Conservation (phyloP, 164 flowering plant species). For the Vitis cinerea region DNA sequence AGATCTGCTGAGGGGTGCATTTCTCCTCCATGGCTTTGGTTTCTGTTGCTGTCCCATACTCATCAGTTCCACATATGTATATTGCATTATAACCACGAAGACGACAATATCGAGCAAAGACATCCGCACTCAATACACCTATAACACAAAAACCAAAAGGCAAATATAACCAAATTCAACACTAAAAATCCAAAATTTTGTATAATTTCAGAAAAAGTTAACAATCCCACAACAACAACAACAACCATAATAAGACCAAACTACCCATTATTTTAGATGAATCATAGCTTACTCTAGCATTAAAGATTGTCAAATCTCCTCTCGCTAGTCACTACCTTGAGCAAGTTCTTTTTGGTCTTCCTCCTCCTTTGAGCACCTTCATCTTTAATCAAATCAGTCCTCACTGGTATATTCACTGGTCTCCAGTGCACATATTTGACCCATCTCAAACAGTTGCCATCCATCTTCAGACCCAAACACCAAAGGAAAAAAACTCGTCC, state of each 20-base stretch:
- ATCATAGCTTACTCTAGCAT: no score
- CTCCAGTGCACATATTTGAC: no score
- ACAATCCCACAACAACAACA: neutral
- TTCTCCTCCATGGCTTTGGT: conserved; percentile 87
- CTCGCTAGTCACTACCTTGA: no score
- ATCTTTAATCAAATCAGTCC: no score
- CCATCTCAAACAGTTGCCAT: no score
- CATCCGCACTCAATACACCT: conserved; percentile 93
- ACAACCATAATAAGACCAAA: neutral
- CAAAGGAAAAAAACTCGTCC: no score
- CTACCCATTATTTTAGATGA: no score
- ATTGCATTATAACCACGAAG: conserved; percentile 66
- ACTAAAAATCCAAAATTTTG: neutral
- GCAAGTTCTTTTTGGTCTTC: no score
- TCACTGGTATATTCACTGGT: no score
- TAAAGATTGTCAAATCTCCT: no score
- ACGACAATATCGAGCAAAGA: conserved; percentile 82
- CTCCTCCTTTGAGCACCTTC: no score
- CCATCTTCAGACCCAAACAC: no score
- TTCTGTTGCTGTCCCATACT: conserved; percentile 90
- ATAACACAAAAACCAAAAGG: conserved; percentile 10
- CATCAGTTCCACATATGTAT: conserved; percentile 87
- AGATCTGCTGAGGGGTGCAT: conserved; percentile 67
- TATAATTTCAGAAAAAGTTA: neutral
- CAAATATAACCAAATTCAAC: neutral